phyloP scores from a whole-genome alignment of 108 stramenopile species.

The Pseudonitzschia pungens region DNA sequence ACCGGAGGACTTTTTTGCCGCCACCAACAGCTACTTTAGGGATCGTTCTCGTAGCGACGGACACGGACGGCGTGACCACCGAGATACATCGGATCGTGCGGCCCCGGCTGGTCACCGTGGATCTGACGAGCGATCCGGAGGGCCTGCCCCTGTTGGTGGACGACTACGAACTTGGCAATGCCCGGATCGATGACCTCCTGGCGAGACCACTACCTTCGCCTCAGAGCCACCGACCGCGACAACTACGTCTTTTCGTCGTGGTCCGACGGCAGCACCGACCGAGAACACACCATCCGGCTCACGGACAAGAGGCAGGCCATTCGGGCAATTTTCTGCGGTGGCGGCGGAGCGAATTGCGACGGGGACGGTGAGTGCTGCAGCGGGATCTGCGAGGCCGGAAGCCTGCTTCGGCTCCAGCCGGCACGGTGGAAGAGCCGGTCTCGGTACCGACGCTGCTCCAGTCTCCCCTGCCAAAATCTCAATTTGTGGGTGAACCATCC shows the following conservation, averaged over 20 bases:
- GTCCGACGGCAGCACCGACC: slow-evolving; percentile 20
- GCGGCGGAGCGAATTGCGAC: neutral
- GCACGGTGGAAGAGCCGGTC: too few species aligned
- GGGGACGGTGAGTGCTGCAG: neutral
- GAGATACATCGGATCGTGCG: neutral
- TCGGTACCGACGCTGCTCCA: too few species aligned
- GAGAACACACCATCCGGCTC: neutral
- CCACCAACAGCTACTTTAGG: slow-evolving; percentile 22
- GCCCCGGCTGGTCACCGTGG: slow-evolving; percentile 8
- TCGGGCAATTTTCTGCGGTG: neutral
- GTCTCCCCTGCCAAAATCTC: too few species aligned
- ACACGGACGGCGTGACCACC: slow-evolving; percentile 13
- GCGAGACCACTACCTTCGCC: slow-evolving; percentile 17
- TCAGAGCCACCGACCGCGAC: slow-evolving; percentile 3
- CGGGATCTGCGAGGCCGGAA: neutral
- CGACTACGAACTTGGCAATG: slow-evolving; percentile 14
- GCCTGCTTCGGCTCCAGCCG: too few species aligned
- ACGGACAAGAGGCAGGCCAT: neutral
- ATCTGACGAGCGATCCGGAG: neutral
- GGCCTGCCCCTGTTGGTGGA: neutral
- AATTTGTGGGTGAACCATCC: too few species aligned
- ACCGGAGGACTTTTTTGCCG: neutral
- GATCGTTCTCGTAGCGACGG: slow-evolving; percentile 18
- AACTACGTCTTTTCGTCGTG: slow-evolving; percentile 16
- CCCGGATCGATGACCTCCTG: slow-evolving; percentile 21